Percentiles rank a stretch among this genome's conserved stretches.
These are phyloP conservation scores for Viridothelium virens DNA, from an alignment of 495 filamentous ascomycete species.

Conservation along the genomic window DNA sequence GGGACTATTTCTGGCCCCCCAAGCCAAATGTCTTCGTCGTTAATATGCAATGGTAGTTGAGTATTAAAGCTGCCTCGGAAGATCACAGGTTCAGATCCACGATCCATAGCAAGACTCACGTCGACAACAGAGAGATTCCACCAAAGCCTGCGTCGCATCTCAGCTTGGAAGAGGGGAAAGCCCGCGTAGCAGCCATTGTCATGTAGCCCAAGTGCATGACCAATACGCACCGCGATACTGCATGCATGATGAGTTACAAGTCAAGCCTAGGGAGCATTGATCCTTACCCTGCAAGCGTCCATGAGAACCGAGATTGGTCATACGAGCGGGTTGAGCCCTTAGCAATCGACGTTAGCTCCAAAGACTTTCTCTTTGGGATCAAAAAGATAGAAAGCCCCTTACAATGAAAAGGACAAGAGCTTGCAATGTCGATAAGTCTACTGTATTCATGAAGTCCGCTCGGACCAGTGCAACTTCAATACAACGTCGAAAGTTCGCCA, in stretches of 20 bases:
- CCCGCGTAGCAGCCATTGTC: constrained; percentile 1
- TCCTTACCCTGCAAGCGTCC: not conserved
- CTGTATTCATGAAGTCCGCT: constrained; percentile 12
- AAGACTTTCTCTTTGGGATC: not conserved
- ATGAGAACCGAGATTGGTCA: constrained; percentile 1
- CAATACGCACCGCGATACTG: constrained; percentile 13
- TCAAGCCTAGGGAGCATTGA: not conserved
- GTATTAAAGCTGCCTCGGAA: constrained; percentile 12
- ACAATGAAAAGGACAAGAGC: constrained; percentile 14
- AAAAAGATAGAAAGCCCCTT: not conserved
- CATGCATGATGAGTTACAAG: constrained; percentile 1
- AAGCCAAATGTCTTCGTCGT: constrained; percentile 15
- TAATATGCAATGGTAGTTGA: constrained; percentile 12
- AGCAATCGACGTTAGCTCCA: not conserved
- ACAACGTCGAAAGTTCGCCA: constrained; percentile 4
- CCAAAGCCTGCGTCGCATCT: constrained; percentile 19
- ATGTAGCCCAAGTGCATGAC: constrained; percentile 13
- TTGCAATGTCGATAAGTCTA: constrained; percentile 8
- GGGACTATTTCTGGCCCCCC: not conserved
- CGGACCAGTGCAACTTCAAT: constrained; percentile 11
- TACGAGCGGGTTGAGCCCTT: not conserved
- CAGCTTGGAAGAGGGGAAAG: constrained; percentile 12
- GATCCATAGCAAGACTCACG: constrained; percentile 1
- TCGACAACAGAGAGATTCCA: constrained; percentile 14
- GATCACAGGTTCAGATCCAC: constrained; percentile 13